These are phyloP conservation scores for Sporothrix brunneoviolacea DNA, from an alignment of 2,329 filamentous ascomycete species.

Conservation along the genomic window DNA sequence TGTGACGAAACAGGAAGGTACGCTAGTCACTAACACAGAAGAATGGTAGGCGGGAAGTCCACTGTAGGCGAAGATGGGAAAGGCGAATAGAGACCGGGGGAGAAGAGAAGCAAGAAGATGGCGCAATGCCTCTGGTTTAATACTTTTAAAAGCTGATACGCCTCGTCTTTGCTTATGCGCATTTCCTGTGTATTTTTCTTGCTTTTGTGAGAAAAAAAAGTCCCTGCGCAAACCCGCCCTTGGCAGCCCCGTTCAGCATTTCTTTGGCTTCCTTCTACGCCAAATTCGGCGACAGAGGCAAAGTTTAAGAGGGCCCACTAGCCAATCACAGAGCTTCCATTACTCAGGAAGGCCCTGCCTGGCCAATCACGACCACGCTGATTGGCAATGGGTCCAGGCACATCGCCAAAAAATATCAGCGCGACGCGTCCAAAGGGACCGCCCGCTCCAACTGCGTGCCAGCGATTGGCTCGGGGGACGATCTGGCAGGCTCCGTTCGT, in stretches of 20 bases:
- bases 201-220: background rate
- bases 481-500: background rate
- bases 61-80: background rate
- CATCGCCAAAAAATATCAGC: constrained; percentile 8
- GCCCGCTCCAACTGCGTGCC: constrained; percentile 2
- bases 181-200: background rate
- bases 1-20: constrained; percentile 16
- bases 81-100: background rate
- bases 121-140: constrained; percentile 9
- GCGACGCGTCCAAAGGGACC: background rate
- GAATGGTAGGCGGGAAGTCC: no score
- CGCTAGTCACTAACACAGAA: constrained; percentile 17
- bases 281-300: constrained; percentile 3
- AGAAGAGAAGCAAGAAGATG: background rate
- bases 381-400: background rate
- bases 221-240: background rate
- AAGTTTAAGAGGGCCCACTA: background rate
- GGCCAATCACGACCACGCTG: constrained; percentile 1
- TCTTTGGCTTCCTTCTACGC: background rate
- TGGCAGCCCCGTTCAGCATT: background rate
- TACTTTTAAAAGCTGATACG: background rate
- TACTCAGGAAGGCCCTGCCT: background rate
- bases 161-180: no score
- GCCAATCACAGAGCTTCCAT: background rate
- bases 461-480: constrained; percentile 7